These are phyloP conservation scores for Phytophthora palmivora DNA, from an alignment of 352 stramenopile species.

Conservation along the genomic window DNA sequence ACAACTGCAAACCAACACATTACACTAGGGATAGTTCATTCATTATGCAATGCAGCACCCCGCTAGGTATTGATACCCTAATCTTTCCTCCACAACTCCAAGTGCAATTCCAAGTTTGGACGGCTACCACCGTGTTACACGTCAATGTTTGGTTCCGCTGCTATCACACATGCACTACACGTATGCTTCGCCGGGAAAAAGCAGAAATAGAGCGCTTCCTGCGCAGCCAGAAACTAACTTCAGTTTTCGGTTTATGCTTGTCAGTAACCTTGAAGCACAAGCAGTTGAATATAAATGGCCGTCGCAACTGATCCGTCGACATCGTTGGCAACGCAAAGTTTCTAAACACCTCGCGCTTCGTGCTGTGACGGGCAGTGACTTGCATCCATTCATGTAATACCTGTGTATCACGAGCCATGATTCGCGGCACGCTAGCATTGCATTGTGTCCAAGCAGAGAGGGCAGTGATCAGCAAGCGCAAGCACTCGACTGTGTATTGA, in stretches of 20 bases:
- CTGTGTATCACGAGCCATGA: too few relatives aligned
- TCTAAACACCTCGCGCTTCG: too few relatives aligned
- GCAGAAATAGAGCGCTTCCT: slow-evolving; percentile 9
- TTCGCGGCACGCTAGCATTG: too few relatives aligned
- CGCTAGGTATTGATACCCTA: too few relatives aligned
- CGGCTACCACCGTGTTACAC: too few relatives aligned
- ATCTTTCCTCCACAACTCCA: too few relatives aligned
- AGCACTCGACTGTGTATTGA: slow-evolving; percentile 13
- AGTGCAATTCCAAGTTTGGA: too few relatives aligned
- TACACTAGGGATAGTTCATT: too few relatives aligned
- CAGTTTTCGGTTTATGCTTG: slow-evolving; percentile 24
- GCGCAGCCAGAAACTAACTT: slow-evolving; percentile 1
- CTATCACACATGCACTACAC: not conserved
- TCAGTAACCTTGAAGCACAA: not conserved
- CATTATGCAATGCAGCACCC: too few relatives aligned
- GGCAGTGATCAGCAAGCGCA: slow-evolving; percentile 12
- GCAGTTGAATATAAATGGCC: slow-evolving; percentile 9
- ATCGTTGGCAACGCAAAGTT: not conserved
- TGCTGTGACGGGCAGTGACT: not conserved
- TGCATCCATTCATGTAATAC: too few relatives aligned
- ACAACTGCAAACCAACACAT: too few relatives aligned
- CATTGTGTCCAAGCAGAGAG: not conserved
- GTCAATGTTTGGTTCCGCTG: too few relatives aligned
- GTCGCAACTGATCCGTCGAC: not conserved
- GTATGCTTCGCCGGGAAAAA: slow-evolving; percentile 3